Evolutionary conservation across 495 filamentous ascomycete genomes (phyloP), one percentile per base, ranked within the genome.

Genomic region (Neurospora tetraspora): DNA sequence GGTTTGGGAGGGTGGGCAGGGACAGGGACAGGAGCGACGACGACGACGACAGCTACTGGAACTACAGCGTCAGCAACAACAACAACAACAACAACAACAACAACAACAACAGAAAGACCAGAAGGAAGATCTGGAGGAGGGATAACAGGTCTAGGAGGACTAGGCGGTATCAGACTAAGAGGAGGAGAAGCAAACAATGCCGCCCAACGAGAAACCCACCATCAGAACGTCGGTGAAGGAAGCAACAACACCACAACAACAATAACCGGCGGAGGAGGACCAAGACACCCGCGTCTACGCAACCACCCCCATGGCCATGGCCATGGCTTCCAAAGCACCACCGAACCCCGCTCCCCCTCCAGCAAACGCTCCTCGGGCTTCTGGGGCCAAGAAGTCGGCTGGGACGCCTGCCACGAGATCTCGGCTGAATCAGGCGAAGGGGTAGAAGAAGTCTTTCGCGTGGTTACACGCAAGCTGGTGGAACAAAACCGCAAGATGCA

Each of bases 361-460:
- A 91, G 88, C 80, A 96, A 96, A 79, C 88, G 93, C 42, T 92
- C 89, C 74, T 91, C 88, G 42, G 93, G 92, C 6, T 94, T 96
- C 78, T 97, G 94, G 94, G 92, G 91, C 3, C 92, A 96, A 77
- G 94, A 97, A 76, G 90, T 93, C 9, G 93, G 93, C 12, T 97
- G 94, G 94, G 94, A 97, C 78, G 95, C 93, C 74, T 98, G 95
- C 77, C 95, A 98, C 81, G 95, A 99, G 83, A 95, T 99, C 76
- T 93, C 90, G 76, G 94, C 95, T 31, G 93, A 94, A 85, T 93
- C 92, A 78, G 96, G 96, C 20, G 95, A 98, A 84, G 95, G 95
- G 4, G 93, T 99, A 12, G 96, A 99, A 70, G 96, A 99, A 83
- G 95, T 99, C 0, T 99, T 99, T 76, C 88, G 94, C 0, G 95